These are phyloP conservation scores for Sphagnum fallax DNA, from an alignment of 228 moss, liverwort and hornwort species.

Conservation along the genomic window DNA sequence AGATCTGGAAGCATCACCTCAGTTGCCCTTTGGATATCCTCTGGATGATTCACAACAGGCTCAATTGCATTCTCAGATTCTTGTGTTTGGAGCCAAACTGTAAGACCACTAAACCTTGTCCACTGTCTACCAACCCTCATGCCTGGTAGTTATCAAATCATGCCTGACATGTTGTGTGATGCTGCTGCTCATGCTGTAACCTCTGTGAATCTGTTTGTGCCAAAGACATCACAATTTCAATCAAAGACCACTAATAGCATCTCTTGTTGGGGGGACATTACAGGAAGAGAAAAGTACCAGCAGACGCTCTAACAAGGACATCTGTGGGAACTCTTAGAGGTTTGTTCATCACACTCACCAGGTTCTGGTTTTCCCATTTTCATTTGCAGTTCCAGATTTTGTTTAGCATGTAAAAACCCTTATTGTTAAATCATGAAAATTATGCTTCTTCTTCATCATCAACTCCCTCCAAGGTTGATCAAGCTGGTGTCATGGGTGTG, in stretches of 20 bases:
- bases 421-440: no score
- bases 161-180: background rate
- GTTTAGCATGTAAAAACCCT: no score
- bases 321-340: slow-evolving; percentile 27
- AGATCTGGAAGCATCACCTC: no score
- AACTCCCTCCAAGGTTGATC: no score
- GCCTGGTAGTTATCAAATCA: no score
- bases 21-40: slow-evolving; percentile 11
- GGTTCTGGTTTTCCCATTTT: background rate
- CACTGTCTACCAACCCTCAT: no score
- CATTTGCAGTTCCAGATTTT: no score
- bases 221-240: background rate
- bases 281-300: slow-evolving; percentile 42
- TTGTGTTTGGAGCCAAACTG: slow-evolving; percentile 83
- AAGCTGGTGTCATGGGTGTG: no score
- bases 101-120: slow-evolving; percentile 23
- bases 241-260: background rate
- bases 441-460: no score
- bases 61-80: slow-evolving; percentile 91
- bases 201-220: no score
- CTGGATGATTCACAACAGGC: slow-evolving; percentile 69
- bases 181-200: background rate
- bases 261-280: slow-evolving; percentile 4
- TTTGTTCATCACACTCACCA: background rate
- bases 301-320: slow-evolving; percentile 28